Base-by-base conservation (phyloP, 2,329 filamentous ascomycete species). In the Cladosporium austrohemisphaericum region DNA sequence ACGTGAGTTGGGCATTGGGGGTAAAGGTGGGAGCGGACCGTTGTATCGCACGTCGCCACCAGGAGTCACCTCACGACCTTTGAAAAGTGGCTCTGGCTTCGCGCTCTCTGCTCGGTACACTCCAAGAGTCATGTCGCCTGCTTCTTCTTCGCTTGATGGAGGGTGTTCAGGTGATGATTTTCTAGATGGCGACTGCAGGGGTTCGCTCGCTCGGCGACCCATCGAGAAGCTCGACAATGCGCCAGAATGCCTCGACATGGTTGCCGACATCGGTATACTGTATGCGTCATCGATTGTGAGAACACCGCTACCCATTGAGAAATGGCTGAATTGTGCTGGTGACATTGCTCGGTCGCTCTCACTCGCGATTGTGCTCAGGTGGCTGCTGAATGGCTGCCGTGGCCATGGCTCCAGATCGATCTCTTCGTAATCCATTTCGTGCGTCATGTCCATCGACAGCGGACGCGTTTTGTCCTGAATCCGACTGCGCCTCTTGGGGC, bases 291-390 rank as follows among this genome's bases (percentile, higher is more conserved):
- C 61, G 13, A 58, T 60, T 14, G 62, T 65, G 51, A 61, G 40
- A 7, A 64, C 60, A 14, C 62, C 63, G 47, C 61, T 65, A 7
- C 61, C 62, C 11, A 60, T 51, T 2, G 62, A 65, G 51, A 65
- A 65, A 36, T 65, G 61, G 40, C 62, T 65, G 33, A 63, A 51
- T 31, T 62, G 60, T 20, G 56, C 33, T 14, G 44, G 60, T 44
- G 58, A 63, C 22, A 51, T 55, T 11, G 49, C 53, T 41, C 59
- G 41, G 37, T 63, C 63, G 41, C 64, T 66, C 45, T 64, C 63
- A 52, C 65, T 67, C 7, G 62, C 63, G 41, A 68, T 68, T 4
- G 65, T 68, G 33, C 65, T 66, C 29, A 68, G 56, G 45, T 65
- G 58, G 41, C 58, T 60, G 50, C 55, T 61, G 54, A 63, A 64